Base-by-base conservation (phyloP, 2,329 filamentous ascomycete species). In the Trichoderma sp. region DNA sequence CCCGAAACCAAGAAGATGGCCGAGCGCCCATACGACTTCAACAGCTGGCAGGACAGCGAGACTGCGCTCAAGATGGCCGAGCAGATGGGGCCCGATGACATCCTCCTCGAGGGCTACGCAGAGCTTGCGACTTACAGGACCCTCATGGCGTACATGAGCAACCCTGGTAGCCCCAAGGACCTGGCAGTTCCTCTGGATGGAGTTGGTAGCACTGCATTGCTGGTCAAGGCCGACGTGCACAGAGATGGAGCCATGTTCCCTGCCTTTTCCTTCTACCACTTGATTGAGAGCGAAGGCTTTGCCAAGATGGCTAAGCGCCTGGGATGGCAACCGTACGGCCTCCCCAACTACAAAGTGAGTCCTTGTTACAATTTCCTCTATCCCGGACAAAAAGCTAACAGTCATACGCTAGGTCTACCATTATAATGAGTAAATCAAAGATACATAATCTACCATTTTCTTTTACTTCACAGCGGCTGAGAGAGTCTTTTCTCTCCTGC, bases 201-300 rank as follows among this genome's bases (percentile, higher is more conserved):
- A 61, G 96, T 99, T 4, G 96, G 96, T 68, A 96, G 96, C 43
- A 96, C 95, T 0, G 92, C 94, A 1, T 83, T 99, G 72, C 83
- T 99, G 76, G 96, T 99, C 70, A 97, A 97, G 83, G 96, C 94
- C 1, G 94, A 98, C 70, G 96, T 99, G 29, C 96, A 99, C 79
- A 89, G 96, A 31, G 96, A 99, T 77, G 96, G 96, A 24, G 95
- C 96, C 78, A 99, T 98, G 95, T 99, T 99, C 82, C 96, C 96
- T 21, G 88, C 96, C 0, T 99, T 99, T 78, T 82, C 95, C 3
- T 99, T 99, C 78, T 98, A 97, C 78, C 92, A 99, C 80, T 85
- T 99, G 71, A 96, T 99, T 71, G 96, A 99, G 84, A 98, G 96
- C 0, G 96, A 99, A 77, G 96, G 96, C 0, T 99, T 99, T 77